Evolutionary conservation across 2,329 filamentous ascomycete species (phyloP).

Genomic region (Arthrobotrys megalospora): DNA sequence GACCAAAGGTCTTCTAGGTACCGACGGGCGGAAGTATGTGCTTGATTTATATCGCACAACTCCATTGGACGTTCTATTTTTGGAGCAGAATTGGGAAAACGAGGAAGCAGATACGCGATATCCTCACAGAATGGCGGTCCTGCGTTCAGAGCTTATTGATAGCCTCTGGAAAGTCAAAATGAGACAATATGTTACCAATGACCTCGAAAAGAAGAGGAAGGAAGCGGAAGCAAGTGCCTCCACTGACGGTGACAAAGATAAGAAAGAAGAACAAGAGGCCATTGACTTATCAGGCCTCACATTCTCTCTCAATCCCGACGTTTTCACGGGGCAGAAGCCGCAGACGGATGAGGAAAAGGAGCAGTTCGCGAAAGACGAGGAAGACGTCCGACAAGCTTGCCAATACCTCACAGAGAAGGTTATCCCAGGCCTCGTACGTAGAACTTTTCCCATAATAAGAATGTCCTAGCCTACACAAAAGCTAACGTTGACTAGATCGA

Average conservation of each 20-base stretch:
- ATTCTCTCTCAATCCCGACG: slow-evolving; percentile 92
- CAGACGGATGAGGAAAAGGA: slow-evolving; percentile 92
- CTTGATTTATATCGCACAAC: slow-evolving; percentile 95
- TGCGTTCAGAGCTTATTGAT: slow-evolving; percentile 91
- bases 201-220: slow-evolving; percentile 77
- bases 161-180: slow-evolving; percentile 87
- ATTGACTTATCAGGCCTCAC: slow-evolving; percentile 89
- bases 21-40: slow-evolving; percentile 97
- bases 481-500: slow-evolving; percentile 70
- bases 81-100: slow-evolving; percentile 78
- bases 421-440: slow-evolving; percentile 79
- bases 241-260: slow-evolving; percentile 65
- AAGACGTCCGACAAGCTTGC: slow-evolving; percentile 87
- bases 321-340: slow-evolving; percentile 91
- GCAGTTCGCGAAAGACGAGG: slow-evolving; percentile 85
- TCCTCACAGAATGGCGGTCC: slow-evolving; percentile 95
- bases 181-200: slow-evolving; percentile 86
- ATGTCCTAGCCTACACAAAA: slow-evolving; percentile 7
- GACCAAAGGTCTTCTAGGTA: slow-evolving; percentile 97
- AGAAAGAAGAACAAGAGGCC: slow-evolving; percentile 67
- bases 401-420: slow-evolving; percentile 81
- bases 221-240: slow-evolving; percentile 65
- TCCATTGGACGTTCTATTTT: slow-evolving; percentile 89
- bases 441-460: neutral
- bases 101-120: slow-evolving; percentile 73